Base-by-base conservation (phyloP, 2,329 filamentous ascomycete species). In the Knufia petricola region DNA sequence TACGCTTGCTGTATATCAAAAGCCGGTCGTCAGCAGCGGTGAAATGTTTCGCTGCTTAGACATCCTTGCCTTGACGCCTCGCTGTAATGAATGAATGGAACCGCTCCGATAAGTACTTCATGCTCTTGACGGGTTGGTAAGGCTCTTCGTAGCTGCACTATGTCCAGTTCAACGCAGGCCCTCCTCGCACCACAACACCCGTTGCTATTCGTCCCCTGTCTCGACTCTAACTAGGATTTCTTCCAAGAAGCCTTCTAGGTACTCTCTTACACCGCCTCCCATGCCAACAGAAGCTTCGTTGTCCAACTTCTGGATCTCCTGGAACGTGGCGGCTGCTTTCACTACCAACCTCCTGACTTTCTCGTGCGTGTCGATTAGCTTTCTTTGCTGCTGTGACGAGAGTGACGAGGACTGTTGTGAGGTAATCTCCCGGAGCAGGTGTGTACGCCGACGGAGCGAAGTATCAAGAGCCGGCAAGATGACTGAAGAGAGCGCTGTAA, bases 191-290 rank as follows among this genome's bases (percentile, higher is more conserved):
- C 37, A 40, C 4, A 12, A 9, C 21, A 4, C 12, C 4, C 24
- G 20, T 36, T 47, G 20, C 26, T 28, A 47, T 23, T 87, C 85
- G 59, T 92, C 86, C 52, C 88, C 74, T 3, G 89, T 86, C 69
- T 96, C 90, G 12, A 96, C 87, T 49, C 92, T 72, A 30, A 95
- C 88, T 19, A 98, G 70, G 20, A 98, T 84, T 71, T 98, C 92
- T 65, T 98, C 92, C 28, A 98, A 70, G 54, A 96, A 78, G 0
- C 89, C 90, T 65, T 98, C 92, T 6, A 96, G 68, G 58, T 96
- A 94, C 1, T 85, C 87, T 38, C 82, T 81, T 1, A 95, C 88
- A 21, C 90, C 89, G 38, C 87, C 82, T 0, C 88, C 90, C 90
- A 96, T 95, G 1, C 88, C 87, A 9, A 96, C 87, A 4, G 88